Conservation (phyloP, 768 basidiomycete species). For the Mrakia hoshinonis region DNA sequence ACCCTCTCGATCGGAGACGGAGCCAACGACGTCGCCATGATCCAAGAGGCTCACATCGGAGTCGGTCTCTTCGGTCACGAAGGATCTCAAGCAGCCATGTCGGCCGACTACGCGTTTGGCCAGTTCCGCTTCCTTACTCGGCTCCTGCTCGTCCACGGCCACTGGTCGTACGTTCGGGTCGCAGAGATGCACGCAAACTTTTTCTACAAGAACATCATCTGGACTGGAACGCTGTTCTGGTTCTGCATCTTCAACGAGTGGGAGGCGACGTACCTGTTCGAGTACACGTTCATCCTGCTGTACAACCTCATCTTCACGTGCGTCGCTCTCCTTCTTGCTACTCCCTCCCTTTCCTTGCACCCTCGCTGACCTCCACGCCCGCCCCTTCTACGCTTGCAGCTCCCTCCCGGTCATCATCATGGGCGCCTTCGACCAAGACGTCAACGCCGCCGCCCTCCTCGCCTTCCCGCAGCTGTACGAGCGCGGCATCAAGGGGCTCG, state of each 20-base stretch:
- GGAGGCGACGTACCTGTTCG: constrained; percentile 24
- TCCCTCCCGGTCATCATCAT: constrained; percentile 83
- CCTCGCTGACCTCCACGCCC: neutral
- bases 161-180: constrained; percentile 93
- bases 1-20: constrained; percentile 87
- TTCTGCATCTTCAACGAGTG: constrained; percentile 67
- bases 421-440: constrained; percentile 95
- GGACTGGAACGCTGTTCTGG: constrained; percentile 92
- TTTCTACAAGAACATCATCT: constrained; percentile 84
- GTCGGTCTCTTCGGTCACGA: constrained; percentile 88
- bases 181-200: constrained; percentile 84
- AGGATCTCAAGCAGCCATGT: constrained; percentile 97
- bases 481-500: constrained; percentile 83
- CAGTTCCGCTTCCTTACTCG: constrained; percentile 84
- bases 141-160: constrained; percentile 49
- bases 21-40: constrained; percentile 94
- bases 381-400: neutral
- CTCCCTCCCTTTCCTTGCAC: neutral
- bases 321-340: neutral
- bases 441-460: constrained; percentile 77
- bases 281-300: constrained; percentile 74
- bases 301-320: constrained; percentile 86
- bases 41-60: constrained; percentile 97
- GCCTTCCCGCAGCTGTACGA: constrained; percentile 94
- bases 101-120: constrained; percentile 95